Conservation (phyloP, 1,139 yeast genomes). For the Taiozyma sp. region DNA sequence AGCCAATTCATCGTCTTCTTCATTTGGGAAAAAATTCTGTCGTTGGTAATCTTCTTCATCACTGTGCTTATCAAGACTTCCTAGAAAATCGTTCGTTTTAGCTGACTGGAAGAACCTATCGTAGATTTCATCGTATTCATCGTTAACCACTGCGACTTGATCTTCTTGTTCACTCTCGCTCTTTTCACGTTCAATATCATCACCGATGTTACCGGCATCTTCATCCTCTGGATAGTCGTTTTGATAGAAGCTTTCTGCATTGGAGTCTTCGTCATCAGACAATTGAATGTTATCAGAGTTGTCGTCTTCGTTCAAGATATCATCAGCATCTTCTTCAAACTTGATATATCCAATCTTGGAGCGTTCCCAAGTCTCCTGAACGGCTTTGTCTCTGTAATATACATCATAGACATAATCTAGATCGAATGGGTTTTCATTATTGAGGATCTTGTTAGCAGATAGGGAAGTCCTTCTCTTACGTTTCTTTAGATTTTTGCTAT, state of each 20-base stretch:
- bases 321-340: slow-evolving; percentile 65
- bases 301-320: slow-evolving; percentile 47
- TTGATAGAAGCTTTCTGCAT: slow-evolving; percentile 86
- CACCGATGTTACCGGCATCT: slow-evolving; percentile 41
- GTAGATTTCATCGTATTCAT: slow-evolving; percentile 28
- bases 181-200: slow-evolving; percentile 19
- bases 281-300: slow-evolving; percentile 31
- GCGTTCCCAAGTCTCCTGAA: slow-evolving; percentile 42
- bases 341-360: slow-evolving; percentile 60
- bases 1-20: slow-evolving; percentile 56
- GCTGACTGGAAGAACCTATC: slow-evolving; percentile 10
- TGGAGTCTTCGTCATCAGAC: slow-evolving; percentile 72
- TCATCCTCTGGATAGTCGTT: slow-evolving; percentile 97
- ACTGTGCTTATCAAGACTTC: slow-evolving; percentile 25
- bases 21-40: slow-evolving; percentile 47
- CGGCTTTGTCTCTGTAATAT: slow-evolving; percentile 56
- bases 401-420: slow-evolving; percentile 89
- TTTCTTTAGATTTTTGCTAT: slow-evolving; percentile 16
- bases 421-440: slow-evolving; percentile 19
- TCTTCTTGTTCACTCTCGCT: slow-evolving; percentile 9
- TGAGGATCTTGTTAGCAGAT: neutral
- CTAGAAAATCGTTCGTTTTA: slow-evolving; percentile 21
- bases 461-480: slow-evolving; percentile 5
- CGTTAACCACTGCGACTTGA: slow-evolving; percentile 13
- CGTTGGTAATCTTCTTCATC: slow-evolving; percentile 34